Evolutionary conservation across 2,329 filamentous ascomycete species (phyloP).

Genomic region (Hypoxylon sp.): DNA sequence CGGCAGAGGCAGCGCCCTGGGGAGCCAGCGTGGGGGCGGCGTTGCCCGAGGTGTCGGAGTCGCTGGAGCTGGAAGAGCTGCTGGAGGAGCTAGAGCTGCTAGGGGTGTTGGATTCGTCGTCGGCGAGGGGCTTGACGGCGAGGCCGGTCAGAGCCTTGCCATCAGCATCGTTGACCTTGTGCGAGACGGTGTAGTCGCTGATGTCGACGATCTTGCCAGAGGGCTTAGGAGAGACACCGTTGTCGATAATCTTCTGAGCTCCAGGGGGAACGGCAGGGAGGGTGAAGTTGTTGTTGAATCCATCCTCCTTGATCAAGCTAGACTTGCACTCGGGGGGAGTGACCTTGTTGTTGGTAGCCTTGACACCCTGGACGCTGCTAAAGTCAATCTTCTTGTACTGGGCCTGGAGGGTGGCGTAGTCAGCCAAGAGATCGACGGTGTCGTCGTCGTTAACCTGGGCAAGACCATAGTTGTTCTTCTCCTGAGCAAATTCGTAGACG

Average conservation of each 20-base stretch:
- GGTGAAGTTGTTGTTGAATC: conserved; percentile 82
- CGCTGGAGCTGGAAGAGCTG: conserved; percentile 5
- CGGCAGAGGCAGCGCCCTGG: conserved; percentile 28
- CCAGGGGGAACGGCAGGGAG: conserved; percentile 74
- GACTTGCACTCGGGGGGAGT: conserved; percentile 69
- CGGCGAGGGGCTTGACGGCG: conserved; percentile 30
- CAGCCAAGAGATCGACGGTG: conserved; percentile 65
- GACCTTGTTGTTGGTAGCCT: conserved; percentile 61
- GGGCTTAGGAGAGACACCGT: conserved; percentile 73
- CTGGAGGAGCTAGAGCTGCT: conserved; percentile 3
- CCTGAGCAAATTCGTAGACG: conserved; percentile 83
- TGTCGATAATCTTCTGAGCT: conserved; percentile 75
- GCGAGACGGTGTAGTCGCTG: conserved; percentile 59
- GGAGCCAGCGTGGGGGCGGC: conserved; percentile 28
- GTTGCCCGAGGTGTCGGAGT: conserved; percentile 8
- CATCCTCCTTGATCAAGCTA: conserved; percentile 70
- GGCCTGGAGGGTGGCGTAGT: conserved; percentile 77
- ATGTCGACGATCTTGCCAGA: conserved; percentile 75
- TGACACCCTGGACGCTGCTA: conserved; percentile 68
- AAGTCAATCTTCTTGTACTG: conserved; percentile 82
- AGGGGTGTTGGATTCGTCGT: conserved; percentile 29
- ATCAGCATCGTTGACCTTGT: conserved; percentile 38
- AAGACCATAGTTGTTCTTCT: conserved; percentile 71
- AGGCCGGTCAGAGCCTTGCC: conserved; percentile 21
- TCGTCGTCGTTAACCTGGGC: conserved; percentile 68